phyloP scores from a whole-genome alignment of 2,329 filamentous ascomycete genomes.

The Tolypocladium ophioglossoides region DNA sequence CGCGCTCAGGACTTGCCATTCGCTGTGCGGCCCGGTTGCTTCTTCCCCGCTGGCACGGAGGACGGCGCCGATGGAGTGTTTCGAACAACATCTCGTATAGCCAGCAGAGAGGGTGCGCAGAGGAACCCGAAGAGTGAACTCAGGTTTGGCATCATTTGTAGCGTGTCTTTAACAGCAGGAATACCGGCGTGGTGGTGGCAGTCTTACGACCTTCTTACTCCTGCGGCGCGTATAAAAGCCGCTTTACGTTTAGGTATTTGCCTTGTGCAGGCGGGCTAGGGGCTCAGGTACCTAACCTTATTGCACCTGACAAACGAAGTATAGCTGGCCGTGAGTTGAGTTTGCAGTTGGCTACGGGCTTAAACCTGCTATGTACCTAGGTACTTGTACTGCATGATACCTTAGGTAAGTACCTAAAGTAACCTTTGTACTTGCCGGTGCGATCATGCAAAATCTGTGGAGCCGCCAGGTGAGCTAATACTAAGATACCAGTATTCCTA shows the following conservation, averaged over 20 bases:
- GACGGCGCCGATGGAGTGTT: too few species aligned
- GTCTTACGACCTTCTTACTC: neutral
- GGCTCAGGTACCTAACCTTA: neutral
- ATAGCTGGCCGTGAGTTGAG: neutral
- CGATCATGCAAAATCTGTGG: neutral
- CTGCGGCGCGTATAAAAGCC: neutral
- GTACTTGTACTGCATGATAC: too few species aligned
- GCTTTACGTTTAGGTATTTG: neutral
- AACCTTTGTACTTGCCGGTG: neutral
- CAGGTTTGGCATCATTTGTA: neutral
- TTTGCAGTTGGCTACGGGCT: neutral
- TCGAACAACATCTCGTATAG: neutral
- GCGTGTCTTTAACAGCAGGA: neutral
- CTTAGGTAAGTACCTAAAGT: too few species aligned
- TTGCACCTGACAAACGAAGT: neutral
- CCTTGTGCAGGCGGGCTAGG: neutral
- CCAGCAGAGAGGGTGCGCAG: neutral
- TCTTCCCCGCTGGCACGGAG: neutral
- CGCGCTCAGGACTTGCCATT: neutral
- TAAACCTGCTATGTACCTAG: neutral
- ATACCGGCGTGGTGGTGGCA: too few species aligned
- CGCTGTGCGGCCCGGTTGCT: neutral
- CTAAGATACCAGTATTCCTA: neutral
- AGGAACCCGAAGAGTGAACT: neutral
- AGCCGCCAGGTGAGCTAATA: too few species aligned